Conservation (phyloP, 768 basidiomycete species). For the Xanthoconium stramineum region DNA sequence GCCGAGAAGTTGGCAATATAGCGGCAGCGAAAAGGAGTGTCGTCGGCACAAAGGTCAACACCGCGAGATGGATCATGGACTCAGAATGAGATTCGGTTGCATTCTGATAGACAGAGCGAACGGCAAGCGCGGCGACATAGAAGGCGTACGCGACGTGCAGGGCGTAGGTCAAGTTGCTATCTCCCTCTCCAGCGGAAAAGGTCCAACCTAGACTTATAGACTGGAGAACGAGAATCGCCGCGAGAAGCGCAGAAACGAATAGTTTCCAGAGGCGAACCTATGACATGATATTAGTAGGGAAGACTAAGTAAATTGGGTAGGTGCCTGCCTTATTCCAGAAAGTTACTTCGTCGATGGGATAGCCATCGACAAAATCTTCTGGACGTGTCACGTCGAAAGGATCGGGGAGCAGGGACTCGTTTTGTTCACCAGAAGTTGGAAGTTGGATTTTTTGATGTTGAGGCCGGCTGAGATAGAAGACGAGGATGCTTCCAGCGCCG, state of each 20-base stretch:
- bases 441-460: slow-evolving; percentile 53
- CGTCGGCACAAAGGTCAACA: slow-evolving; percentile 49
- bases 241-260: slow-evolving; percentile 44
- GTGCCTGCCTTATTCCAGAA: slow-evolving; percentile 59
- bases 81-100: slow-evolving; percentile 40
- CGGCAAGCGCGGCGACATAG: slow-evolving; percentile 55
- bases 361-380: slow-evolving; percentile 66
- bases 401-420: slow-evolving; percentile 37
- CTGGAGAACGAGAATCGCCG: slow-evolving; percentile 47
- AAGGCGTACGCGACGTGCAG: slow-evolving; percentile 54
- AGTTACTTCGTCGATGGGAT: slow-evolving; percentile 53
- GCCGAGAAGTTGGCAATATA: slow-evolving; percentile 51
- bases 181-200: slow-evolving; percentile 22
- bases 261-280: slow-evolving; percentile 64
- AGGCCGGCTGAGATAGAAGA: slow-evolving; percentile 40
- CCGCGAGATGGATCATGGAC: slow-evolving; percentile 59
- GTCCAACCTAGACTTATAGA: slow-evolving; percentile 54
- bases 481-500: slow-evolving; percentile 42
- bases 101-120: slow-evolving; percentile 48
- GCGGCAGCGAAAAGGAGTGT: slow-evolving; percentile 44
- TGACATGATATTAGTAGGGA: not conserved
- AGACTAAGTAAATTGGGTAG: not conserved
- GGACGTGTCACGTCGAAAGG: slow-evolving; percentile 72
- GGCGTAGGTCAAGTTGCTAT: slow-evolving; percentile 35
- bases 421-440: slow-evolving; percentile 29